Conservation (phyloP, 148 eudicot genomes). For the Vaccinium macrocarpon region DNA sequence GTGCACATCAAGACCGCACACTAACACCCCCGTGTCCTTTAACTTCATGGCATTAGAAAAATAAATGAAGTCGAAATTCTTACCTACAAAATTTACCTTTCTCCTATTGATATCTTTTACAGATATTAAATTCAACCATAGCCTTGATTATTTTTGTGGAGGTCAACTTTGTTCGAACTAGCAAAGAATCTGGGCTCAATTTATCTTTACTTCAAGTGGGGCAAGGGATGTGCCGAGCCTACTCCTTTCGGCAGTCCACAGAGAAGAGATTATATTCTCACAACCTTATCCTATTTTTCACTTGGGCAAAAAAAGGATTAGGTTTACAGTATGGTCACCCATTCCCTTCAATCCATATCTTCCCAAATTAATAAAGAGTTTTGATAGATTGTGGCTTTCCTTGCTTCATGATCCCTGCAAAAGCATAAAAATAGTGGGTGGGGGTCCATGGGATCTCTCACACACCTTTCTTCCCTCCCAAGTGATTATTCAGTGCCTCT, state of each 20-base stretch:
- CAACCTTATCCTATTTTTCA: constrained; percentile 10
- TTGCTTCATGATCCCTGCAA: background rate
- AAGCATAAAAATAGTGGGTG: background rate
- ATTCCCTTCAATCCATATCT: background rate
- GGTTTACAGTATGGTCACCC: constrained; percentile 14
- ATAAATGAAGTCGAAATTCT: background rate
- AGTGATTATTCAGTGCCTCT: too few relatives aligned
- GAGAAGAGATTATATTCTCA: constrained; percentile 7
- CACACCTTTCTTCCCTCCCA: background rate
- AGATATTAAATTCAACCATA: background rate
- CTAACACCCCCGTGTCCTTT: too few relatives aligned
- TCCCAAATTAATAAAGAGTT: background rate
- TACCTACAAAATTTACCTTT: background rate
- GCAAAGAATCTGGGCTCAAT: background rate
- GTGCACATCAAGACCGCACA: too few relatives aligned
- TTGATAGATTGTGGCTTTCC: background rate
- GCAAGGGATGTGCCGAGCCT: background rate
- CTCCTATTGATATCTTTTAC: background rate
- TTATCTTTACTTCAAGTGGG: background rate
- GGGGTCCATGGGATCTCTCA: constrained; percentile 17
- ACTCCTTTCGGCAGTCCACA: background rate
- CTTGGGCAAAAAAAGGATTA: background rate
- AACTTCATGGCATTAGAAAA: background rate
- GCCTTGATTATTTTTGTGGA: background rate
- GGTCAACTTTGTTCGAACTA: background rate